Conservation (phyloP, 306 rosid genomes). For the Vigna radiata region DNA sequence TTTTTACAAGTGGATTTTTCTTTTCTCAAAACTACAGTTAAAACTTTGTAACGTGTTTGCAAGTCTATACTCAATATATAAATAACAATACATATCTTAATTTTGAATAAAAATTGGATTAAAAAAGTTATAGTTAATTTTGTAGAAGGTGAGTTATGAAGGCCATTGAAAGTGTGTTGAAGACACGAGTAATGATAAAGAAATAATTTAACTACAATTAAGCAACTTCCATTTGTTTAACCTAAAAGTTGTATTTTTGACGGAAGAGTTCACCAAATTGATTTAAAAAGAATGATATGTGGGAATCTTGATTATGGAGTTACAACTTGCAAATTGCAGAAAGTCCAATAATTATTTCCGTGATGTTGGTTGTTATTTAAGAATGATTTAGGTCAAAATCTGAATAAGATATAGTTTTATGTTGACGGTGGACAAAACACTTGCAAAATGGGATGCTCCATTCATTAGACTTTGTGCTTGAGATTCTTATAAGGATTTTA, state of each 20-base stretch:
- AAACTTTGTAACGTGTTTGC: no score
- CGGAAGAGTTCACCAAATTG: neutral
- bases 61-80: no score
- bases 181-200: conserved; percentile 16
- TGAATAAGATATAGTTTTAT: conserved; percentile 28
- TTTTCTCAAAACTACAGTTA: no score
- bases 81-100: no score
- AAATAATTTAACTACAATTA: neutral
- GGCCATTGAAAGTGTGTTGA: neutral
- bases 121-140: neutral
- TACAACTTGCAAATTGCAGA: conserved; percentile 46
- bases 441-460: neutral
- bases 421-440: conserved; percentile 49
- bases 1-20: no score
- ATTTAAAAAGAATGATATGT: neutral
- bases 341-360: neutral
- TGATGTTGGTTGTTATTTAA: conserved; percentile 9
- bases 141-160: neutral
- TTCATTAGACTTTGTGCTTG: conserved; percentile 42
- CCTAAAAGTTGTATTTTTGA: conserved; percentile 15
- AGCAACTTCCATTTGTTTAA: conserved; percentile 35
- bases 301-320: conserved; percentile 37
- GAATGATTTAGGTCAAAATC: conserved; percentile 36
- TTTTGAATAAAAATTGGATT: no score
- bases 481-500: conserved; percentile 33